phyloP scores from a whole-genome alignment of 495 filamentous ascomycete species.

The Pyrenula massariospora region DNA sequence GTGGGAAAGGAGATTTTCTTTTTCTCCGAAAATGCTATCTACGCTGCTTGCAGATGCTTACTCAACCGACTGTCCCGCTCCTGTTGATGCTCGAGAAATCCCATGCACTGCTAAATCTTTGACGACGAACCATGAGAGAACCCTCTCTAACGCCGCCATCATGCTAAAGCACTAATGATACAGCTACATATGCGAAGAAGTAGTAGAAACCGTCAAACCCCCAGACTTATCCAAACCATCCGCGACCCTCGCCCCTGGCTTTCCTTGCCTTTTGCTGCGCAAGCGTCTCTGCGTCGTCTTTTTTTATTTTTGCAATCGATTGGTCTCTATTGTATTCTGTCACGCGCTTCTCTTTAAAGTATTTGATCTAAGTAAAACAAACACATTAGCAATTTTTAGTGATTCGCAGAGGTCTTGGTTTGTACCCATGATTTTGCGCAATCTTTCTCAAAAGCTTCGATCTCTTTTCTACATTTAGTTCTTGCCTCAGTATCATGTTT shows the following conservation, averaged over 20 bases:
- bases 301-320: constrained; percentile 65
- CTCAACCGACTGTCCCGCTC: too few relatives aligned
- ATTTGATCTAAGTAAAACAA: constrained; percentile 60
- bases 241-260: neutral
- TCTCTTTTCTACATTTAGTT: constrained; percentile 55
- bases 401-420: neutral
- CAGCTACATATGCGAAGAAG: neutral
- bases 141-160: neutral
- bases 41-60: too few relatives aligned
- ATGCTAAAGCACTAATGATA: neutral
- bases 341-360: constrained; percentile 92
- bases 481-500: constrained; percentile 55
- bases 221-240: neutral
- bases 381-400: neutral
- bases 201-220: neutral
- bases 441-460: constrained; percentile 55
- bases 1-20: too few relatives aligned
- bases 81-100: too few relatives aligned
- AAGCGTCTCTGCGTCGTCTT: constrained; percentile 55
- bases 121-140: too few relatives aligned
- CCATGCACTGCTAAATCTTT: too few relatives aligned
- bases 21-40: too few relatives aligned
- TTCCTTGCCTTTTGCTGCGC: constrained; percentile 36
- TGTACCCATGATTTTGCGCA: constrained; percentile 61
- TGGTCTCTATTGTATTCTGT: constrained; percentile 79